Evolutionary conservation across 2,329 filamentous ascomycete genomes (phyloP), one percentile per base, ranked within the genome.

Genomic region (Davidsoniella virescens): DNA sequence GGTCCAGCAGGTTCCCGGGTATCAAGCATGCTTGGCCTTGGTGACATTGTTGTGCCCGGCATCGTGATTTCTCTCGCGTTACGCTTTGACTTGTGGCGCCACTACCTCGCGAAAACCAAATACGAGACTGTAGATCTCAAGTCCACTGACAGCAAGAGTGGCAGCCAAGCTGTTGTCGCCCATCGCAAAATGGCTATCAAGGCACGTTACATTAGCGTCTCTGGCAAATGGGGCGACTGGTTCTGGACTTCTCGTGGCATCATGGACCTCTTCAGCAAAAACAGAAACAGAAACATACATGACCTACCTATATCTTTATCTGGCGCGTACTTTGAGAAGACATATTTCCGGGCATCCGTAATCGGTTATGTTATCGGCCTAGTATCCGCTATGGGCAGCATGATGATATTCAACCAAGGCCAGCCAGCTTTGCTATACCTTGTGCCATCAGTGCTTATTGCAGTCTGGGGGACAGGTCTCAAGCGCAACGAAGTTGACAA

Each of bases 341-440:
- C 80, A 0, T 96, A 95, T 63, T 96, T 98, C 63, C 72, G 76
- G 52, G 82, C 86, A 4, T 77, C 82, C 36, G 61, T 95, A 54
- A 58, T 73, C 2, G 90, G 88, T 0, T 98, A 96, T 63, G 59
- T 84, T 0, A 44, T 80, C 3, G 88, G 87, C 1, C 84, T 96
- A 78, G 54, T 87, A 2, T 69, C 72, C 2, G 95, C 90, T 0
- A 65, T 95, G 16, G 67, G 73, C 0, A 83, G 87, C 58, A 82
- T 96, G 66, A 71, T 87, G 46, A 66, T 86, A 8, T 92, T 79
- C 59, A 73, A 82, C 44, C 86, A 86, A 55, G 86, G 85, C 2
- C 90, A 98, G 61, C 90, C 90, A 0, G 90, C 92, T 6, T 71
- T 98, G 29, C 68, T 98, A 12, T 96, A 96, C 61, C 76, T 98